These are phyloP conservation scores for Trichosporon sp. DNA, from an alignment of 1,284 basidiomycete species.

Conservation along the genomic window DNA sequence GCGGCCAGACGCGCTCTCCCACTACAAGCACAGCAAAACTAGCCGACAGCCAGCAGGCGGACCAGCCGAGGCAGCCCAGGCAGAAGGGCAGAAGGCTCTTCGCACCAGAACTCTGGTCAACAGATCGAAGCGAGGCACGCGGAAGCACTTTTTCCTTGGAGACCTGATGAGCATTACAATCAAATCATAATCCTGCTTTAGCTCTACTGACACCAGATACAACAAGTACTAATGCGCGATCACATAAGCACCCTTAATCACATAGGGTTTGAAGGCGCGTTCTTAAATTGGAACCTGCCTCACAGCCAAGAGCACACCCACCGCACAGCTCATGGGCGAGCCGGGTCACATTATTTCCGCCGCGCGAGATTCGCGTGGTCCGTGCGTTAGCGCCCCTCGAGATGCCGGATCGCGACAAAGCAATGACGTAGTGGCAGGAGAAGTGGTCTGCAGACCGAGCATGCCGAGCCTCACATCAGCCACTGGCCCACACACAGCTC, in stretches of 20 bases:
- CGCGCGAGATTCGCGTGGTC: not conserved
- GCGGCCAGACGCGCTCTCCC: conserved; percentile 3
- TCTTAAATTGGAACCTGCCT: conserved; percentile 12
- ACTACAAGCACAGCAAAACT: not conserved
- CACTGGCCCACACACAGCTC: not conserved
- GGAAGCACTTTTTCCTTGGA: conserved; percentile 8
- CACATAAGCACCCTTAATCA: not conserved
- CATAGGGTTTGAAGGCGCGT: not conserved
- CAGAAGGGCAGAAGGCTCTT: not conserved
- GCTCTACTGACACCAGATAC: not conserved
- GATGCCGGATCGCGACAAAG: not conserved
- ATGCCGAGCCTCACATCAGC: not conserved
- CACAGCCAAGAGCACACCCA: not conserved
- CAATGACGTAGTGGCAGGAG: conserved; percentile 12
- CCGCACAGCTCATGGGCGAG: not conserved
- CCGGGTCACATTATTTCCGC: conserved; percentile 4
- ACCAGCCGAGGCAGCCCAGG: not conserved
- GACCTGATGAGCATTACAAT: not conserved
- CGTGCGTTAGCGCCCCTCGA: not conserved
- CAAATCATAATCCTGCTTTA: not conserved
- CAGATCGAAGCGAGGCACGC: not conserved
- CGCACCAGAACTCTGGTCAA: conserved; percentile 1
- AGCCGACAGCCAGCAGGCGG: not conserved
- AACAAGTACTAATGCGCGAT: not conserved
- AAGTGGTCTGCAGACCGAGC: not conserved